Evolutionary conservation across 257 asterid genomes (phyloP).

Genomic region (Solanum pennellii): DNA sequence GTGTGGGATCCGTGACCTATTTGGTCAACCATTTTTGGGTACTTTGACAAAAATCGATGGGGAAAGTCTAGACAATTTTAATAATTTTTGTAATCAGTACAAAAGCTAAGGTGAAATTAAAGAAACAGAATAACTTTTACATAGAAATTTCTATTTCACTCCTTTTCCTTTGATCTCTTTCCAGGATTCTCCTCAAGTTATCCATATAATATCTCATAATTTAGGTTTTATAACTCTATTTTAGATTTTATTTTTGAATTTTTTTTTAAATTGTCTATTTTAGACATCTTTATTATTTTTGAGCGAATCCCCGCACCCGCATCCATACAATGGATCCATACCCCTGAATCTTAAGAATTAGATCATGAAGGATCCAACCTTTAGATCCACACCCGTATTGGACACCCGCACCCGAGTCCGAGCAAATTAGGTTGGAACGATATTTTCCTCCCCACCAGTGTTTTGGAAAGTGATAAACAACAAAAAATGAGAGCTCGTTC

Average conservation of each 20-base stretch:
- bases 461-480: background rate
- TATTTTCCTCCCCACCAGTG: background rate
- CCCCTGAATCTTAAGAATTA: background rate
- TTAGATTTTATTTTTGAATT: background rate
- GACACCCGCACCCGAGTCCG: background rate
- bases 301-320: background rate
- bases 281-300: background rate
- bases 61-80: background rate
- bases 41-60: background rate
- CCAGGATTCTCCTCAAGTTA: no score
- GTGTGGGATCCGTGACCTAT: background rate
- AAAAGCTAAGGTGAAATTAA: background rate
- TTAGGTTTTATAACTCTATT: background rate
- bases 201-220: no score
- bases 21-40: background rate
- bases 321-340: background rate
- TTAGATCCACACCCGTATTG: background rate
- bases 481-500: background rate
- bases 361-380: background rate
- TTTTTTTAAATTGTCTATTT: no score
- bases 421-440: background rate
- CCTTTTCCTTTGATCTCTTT: no score
- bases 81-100: background rate
- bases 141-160: no score
- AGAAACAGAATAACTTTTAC: background rate